These are phyloP conservation scores for Xylaria sp. DNA, from an alignment of 2,329 filamentous ascomycete genomes.

Conservation along the genomic window DNA sequence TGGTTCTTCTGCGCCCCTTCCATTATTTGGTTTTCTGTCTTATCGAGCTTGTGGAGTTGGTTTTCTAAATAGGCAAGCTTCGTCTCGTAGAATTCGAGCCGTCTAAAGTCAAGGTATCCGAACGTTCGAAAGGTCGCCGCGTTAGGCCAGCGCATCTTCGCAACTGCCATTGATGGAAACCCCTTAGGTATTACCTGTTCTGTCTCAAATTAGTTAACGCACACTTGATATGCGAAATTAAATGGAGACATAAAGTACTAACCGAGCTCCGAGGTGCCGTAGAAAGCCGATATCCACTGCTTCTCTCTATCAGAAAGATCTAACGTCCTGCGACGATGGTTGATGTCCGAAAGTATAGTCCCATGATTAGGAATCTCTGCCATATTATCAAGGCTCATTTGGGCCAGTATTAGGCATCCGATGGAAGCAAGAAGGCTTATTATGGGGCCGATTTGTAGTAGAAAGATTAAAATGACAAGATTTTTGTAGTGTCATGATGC, in stretches of 20 bases:
- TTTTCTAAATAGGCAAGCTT: constrained; percentile 38
- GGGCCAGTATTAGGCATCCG: background rate
- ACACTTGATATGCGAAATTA: background rate
- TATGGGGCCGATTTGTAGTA: background rate
- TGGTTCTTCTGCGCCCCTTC: constrained; percentile 29
- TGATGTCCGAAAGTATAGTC: constrained; percentile 11
- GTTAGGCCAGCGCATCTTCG: constrained; percentile 35
- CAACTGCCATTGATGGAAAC: constrained; percentile 33
- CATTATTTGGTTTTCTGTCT: constrained; percentile 11
- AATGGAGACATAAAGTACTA: background rate
- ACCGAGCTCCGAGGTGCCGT: constrained; percentile 2
- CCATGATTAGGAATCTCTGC: background rate
- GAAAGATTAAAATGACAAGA: background rate
- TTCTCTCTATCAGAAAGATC: background rate
- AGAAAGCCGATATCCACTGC: background rate
- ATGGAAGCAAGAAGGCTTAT: background rate
- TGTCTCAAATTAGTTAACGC: constrained; percentile 9
- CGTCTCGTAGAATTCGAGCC: constrained; percentile 31
- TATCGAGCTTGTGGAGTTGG: constrained; percentile 35
- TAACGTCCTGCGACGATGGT: background rate
- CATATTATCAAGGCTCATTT: constrained; percentile 13
- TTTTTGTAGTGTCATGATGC: background rate
- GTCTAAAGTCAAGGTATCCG: constrained; percentile 19
- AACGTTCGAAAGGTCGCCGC: constrained; percentile 37
- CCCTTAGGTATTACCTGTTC: constrained; percentile 14